Evolutionary conservation across 208 protist species (phyloP), one percentile per base, ranked within the genome.

Genomic region (Leishmania braziliensis): DNA sequence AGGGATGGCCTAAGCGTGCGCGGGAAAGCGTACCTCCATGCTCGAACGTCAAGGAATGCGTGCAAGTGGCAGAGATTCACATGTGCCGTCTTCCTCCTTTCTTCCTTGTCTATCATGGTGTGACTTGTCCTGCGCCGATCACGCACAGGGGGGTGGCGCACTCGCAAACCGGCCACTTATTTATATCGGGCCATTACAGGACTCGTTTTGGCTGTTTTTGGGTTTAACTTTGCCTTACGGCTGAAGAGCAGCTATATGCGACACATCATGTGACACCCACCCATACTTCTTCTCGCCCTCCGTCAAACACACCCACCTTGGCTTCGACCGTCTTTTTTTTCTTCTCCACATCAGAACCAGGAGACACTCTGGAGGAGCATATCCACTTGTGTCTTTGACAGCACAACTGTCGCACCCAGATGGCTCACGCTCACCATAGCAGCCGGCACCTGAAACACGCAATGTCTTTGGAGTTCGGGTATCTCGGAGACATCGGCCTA

Each of bases 321-420:
- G 43, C 43, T 46, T 46, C 43, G 43, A 6, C 18, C 43, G 20
- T 73, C 16, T 12, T n/a, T 56, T 14, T 46, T 14, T 62, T n/a
- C 33, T 12, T 46, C 12, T 58, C 62, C 14, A 23, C 5, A 33
- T 29, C 9, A 78, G 0, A 62, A 71, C 33, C 66, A 51, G 1
- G 77, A 78, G 2, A 85, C 58, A 68, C 58, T 80, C 12, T 81
- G 51, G 20, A 85, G 56, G 9, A 85, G 54, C 10, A 75, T 78
- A 56, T 80, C 69, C 0, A 78, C 81, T 48, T 85, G 80, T 46
- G 71, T 56, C 53, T 79, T 74, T 4, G 73, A 75, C 36, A 75
- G 80, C 18, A 65, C 62, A 3, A 79, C 54, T 33, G 80, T 84
- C 50, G 68, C 43, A 14, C 66, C 81, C 1, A 81, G 46, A 26